Conservation (phyloP, 2,329 filamentous ascomycete species). For the Myriangium duriaei region DNA sequence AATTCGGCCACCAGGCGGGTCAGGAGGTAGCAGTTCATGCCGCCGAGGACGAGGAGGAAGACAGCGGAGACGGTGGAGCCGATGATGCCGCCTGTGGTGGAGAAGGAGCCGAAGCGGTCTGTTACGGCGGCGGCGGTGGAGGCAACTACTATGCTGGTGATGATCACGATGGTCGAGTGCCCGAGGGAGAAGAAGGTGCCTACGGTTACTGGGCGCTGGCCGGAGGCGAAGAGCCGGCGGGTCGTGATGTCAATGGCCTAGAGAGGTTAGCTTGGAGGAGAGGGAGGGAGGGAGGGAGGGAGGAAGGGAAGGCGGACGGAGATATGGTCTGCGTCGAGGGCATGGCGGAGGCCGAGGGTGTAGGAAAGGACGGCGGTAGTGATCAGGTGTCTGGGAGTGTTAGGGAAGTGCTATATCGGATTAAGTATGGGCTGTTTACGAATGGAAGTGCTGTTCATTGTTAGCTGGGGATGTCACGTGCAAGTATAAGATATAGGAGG, state of each 20-base stretch:
- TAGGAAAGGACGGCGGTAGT: conserved; percentile 77
- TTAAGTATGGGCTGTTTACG: too few relatives aligned
- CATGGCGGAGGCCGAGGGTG: conserved; percentile 79
- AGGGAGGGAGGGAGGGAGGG: neutral
- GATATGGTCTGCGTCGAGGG: conserved; percentile 94
- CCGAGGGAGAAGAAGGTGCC: conserved; percentile 91
- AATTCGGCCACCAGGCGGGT: conserved; percentile 63
- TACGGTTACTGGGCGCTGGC: conserved; percentile 77
- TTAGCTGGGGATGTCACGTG: neutral
- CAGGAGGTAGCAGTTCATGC: conserved; percentile 78
- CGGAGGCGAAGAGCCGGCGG: conserved; percentile 70
- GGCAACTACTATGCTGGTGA: conserved; percentile 84
- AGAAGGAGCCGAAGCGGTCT: conserved; percentile 68
- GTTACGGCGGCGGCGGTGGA: conserved; percentile 77
- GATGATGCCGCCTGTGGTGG: conserved; percentile 71
- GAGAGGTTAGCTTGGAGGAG: conserved; percentile 1
- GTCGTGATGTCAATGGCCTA: conserved; percentile 90
- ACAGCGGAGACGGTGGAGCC: conserved; percentile 76
- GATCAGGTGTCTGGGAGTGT: conserved; percentile 45
- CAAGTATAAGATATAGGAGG: too few relatives aligned
- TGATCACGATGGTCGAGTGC: conserved; percentile 83
- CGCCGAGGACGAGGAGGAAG: conserved; percentile 69
- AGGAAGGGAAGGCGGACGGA: conserved; percentile 30
- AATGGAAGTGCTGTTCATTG: conserved; percentile 21
- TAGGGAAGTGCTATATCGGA: too few relatives aligned